Conservation (phyloP, 2,329 filamentous ascomycete genomes). For the Scolecobasidium constrictum region DNA sequence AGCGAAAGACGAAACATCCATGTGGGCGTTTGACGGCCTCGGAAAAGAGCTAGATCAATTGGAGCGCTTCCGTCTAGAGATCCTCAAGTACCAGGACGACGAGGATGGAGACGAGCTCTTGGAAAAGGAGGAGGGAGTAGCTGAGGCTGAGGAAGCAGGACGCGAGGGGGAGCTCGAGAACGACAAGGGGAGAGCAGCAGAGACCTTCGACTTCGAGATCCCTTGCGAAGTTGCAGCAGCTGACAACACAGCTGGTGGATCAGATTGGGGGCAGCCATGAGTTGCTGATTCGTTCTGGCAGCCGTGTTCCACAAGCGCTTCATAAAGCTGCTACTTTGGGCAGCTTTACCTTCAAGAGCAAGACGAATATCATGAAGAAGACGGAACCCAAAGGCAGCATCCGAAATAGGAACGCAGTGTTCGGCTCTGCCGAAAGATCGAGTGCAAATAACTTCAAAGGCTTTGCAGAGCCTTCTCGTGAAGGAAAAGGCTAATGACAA, state of each 20-base stretch:
- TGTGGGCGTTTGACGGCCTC: background rate
- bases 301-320: background rate
- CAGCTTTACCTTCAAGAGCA: too few relatives aligned
- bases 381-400: too few relatives aligned
- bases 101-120: background rate
- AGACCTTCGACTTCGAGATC: background rate
- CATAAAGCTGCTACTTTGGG: too few relatives aligned
- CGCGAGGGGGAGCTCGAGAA: background rate
- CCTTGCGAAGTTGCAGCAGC: background rate
- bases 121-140: background rate
- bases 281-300: background rate
- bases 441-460: too few relatives aligned
- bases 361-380: too few relatives aligned
- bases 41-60: background rate
- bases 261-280: background rate
- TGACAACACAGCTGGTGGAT: background rate
- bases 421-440: too few relatives aligned
- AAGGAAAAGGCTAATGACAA: too few relatives aligned
- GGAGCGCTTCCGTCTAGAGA: background rate
- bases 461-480: too few relatives aligned
- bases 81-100: background rate
- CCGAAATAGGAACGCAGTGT: too few relatives aligned
- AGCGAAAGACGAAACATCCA: too few relatives aligned
- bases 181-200: background rate
- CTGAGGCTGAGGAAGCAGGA: background rate